Conservation (phyloP, 164 flowering plant genomes). For the Saururus chinensis region DNA sequence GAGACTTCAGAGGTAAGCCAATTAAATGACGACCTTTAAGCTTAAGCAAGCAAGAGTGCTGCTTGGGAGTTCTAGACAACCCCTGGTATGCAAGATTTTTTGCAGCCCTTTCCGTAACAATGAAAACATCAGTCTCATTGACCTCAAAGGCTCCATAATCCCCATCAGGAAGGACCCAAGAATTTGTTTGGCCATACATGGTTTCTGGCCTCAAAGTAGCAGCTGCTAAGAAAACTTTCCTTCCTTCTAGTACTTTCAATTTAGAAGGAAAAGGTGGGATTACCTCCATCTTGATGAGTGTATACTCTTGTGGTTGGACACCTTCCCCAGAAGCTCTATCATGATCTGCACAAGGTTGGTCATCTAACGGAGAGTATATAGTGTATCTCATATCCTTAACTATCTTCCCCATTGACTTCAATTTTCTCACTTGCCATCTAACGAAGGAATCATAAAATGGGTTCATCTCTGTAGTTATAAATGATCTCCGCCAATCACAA, state of each 20-base stretch:
- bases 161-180: constrained; percentile 88
- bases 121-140: constrained; percentile 65
- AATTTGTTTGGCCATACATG: constrained; percentile 88
- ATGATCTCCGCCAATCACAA: constrained; percentile 87
- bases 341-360: constrained; percentile 95
- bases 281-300: constrained; percentile 84
- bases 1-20: constrained; percentile 66
- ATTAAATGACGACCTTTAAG: constrained; percentile 73
- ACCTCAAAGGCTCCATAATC: constrained; percentile 87
- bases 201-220: constrained; percentile 94
- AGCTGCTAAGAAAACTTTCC: constrained; percentile 66
- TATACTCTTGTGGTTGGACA: constrained; percentile 85
- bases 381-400: constrained; percentile 73
- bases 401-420: constrained; percentile 73
- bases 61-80: constrained; percentile 51
- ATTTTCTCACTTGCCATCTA: constrained; percentile 83
- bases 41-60: constrained; percentile 68
- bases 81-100: constrained; percentile 79
- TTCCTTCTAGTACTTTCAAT: constrained; percentile 57
- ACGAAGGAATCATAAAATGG: constrained; percentile 77
- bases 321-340: constrained; percentile 93
- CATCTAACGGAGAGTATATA: constrained; percentile 74
- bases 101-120: constrained; percentile 69
- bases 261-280: constrained; percentile 62
- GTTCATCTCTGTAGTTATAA: constrained; percentile 73